A percentile compares a stretch with the other conserved stretches of the same genome.
phyloP scores from a whole-genome alignment of 2,329 filamentous ascomycete genomes.

The Drechslera avenae region DNA sequence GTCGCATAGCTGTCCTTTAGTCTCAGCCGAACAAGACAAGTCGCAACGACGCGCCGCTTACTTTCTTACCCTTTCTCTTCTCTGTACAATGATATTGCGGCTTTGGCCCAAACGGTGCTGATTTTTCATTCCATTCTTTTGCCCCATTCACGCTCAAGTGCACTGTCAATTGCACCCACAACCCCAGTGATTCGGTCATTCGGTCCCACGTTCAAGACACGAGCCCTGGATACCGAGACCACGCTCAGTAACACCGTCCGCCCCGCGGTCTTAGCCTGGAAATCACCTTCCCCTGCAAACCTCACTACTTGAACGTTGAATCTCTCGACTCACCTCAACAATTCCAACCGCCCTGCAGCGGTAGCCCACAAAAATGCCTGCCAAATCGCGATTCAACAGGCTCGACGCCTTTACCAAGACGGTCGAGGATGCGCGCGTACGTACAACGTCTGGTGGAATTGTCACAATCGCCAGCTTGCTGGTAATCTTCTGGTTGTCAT shows the following conservation, averaged over 20 bases:
- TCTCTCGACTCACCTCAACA: neutral
- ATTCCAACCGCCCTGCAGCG: constrained; percentile 14
- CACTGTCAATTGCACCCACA: constrained; percentile 22
- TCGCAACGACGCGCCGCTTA: constrained; percentile 28
- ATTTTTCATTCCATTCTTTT: constrained; percentile 25
- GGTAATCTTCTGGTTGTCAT: constrained; percentile 84
- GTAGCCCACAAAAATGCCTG: constrained; percentile 65
- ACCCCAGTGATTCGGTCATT: constrained; percentile 5
- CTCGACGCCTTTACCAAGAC: constrained; percentile 99
- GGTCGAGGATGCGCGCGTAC: constrained; percentile 94
- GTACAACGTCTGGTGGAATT: constrained; percentile 92
- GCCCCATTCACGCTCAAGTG: neutral
- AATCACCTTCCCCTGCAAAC: constrained; percentile 7
- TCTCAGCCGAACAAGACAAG: constrained; percentile 28
- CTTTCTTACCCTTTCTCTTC: constrained; percentile 23
- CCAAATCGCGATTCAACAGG: constrained; percentile 92
- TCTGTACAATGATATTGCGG: constrained; percentile 32
- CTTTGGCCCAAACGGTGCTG: constrained; percentile 30
- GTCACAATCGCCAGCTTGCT: constrained; percentile 91
- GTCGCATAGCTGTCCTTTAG: constrained; percentile 44
- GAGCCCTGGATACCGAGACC: constrained; percentile 11
- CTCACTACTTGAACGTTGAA: constrained; percentile 4
- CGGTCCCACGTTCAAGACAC: constrained; percentile 7
- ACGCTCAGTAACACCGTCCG: constrained; percentile 12
- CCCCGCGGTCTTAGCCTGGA: constrained; percentile 19